Evolutionary conservation across 2,329 filamentous ascomycete species (phyloP), one percentile per base, ranked within the genome.

Genomic region (Claviceps arundinis): DNA sequence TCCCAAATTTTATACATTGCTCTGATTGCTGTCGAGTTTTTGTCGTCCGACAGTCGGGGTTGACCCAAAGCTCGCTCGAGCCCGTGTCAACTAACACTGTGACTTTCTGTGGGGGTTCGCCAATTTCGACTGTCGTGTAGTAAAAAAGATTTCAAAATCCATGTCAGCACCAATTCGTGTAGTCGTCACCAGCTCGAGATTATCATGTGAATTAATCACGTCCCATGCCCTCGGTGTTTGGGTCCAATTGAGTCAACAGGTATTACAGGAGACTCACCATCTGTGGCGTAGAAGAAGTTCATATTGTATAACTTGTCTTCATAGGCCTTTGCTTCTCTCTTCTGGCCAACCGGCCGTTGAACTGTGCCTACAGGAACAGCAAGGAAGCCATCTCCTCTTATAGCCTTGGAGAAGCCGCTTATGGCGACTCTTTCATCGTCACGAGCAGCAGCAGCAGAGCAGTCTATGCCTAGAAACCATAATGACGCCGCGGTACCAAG

Each of bases 51-150:
- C 76, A 79, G 50, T 70, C 64, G 1, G 76, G 75, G 54, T 78
- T 75, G 44, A 78, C 72, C 76, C 76, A 79, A 7, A 78, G 68
- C 59, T 77, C 74, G 55, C 72, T 72, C 5, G 76, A 78, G 16
- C 76, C 76, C 0, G 73, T 76, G 54, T 76, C 73, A 51, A 76
- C 65, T 40, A 75, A 66, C 38, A 76, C 71, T 11, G 71, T 69
- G 38, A 76, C 62, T 11, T 58, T 63, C 56, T 76, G 73, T 1
- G 64, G 60, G 5, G 70, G 67, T 1, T 64, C 67, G 30, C 73
- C 73, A 26, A 75, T 65, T 26, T 65, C 62, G 42, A 75, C 72
- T 30, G 26, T 30, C 8, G 8, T 30, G 26, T 30, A 30, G 26
- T 11, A 3, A 30, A 9, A 9, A 30, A 4, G 26, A 8, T 3